Evolutionary conservation across 148 eudicot species (phyloP).

Genomic region (Fagopyrum tataricum): DNA sequence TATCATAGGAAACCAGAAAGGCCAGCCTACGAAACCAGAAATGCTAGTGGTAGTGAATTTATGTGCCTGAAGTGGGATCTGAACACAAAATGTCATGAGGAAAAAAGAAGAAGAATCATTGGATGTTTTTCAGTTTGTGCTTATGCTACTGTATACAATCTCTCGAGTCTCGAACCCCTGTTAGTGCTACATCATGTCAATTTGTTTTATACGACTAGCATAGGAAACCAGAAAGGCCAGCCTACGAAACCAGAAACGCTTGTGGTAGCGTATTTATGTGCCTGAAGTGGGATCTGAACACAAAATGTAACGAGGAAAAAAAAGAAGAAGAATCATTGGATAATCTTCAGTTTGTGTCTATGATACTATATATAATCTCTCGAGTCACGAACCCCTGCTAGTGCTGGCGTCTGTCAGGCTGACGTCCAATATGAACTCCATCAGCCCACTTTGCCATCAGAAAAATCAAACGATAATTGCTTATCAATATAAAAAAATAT

Average conservation of each 20-base stretch:
- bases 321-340: background rate
- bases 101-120: background rate
- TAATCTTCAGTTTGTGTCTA: background rate
- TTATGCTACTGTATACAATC: background rate
- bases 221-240: background rate
- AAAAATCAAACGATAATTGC: background rate
- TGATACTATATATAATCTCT: background rate
- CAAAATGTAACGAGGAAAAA: background rate
- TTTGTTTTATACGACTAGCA: too few species aligned
- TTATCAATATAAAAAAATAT: background rate
- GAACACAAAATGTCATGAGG: too few species aligned
- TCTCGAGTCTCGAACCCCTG: background rate
- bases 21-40: too few species aligned
- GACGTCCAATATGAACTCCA: background rate
- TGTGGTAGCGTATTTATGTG: background rate
- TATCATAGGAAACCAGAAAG: too few species aligned
- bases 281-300: background rate
- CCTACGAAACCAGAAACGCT: background rate
- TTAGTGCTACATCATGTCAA: background rate
- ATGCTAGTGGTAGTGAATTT: too few species aligned
- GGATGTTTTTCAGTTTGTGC: background rate
- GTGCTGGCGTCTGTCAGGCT: background rate
- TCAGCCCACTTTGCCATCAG: background rate
- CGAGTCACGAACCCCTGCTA: background rate
- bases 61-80: too few species aligned